Conservation (phyloP, 1,284 basidiomycete species). For the Cryptococcus amylolentus region DNA sequence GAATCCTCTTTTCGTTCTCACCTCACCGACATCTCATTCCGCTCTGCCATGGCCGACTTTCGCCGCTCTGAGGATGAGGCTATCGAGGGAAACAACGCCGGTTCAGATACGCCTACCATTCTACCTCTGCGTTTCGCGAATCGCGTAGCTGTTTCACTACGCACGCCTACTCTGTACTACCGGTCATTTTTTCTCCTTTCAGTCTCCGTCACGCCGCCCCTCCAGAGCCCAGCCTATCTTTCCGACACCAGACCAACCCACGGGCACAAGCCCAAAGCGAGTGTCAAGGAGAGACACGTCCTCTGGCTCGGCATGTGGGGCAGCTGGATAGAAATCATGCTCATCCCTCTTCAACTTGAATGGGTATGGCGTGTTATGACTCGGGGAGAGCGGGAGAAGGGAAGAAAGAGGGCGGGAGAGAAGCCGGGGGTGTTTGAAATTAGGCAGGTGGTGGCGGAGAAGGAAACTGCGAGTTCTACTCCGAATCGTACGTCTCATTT, state of each 20-base stretch:
- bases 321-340: conserved; percentile 40
- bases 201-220: conserved; percentile 60
- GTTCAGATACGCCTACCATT: conserved; percentile 3
- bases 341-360: conserved; percentile 30
- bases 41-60: conserved; percentile 83
- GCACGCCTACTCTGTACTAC: conserved; percentile 68
- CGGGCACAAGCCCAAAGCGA: conserved; percentile 19
- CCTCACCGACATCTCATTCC: conserved; percentile 92
- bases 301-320: conserved; percentile 41
- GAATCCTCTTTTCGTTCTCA: conserved; percentile 88
- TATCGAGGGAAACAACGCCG: conserved; percentile 15
- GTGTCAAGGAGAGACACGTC: conserved; percentile 27
- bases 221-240: conserved; percentile 36
- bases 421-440: conserved; percentile 41
- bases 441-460: conserved; percentile 35
- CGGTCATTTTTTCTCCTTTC: conserved; percentile 61
- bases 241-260: conserved; percentile 28
- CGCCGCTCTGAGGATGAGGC: conserved; percentile 55
- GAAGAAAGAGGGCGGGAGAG: conserved; percentile 36
- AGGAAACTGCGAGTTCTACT: conserved; percentile 22
- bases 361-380: conserved; percentile 34
- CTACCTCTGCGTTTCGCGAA: conserved; percentile 78
- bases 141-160: conserved; percentile 83
- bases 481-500: conserved; percentile 6
- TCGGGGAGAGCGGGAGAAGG: conserved; percentile 31